Base-by-base conservation (phyloP, 768 basidiomycete species). In the Tylopilus felleus region DNA sequence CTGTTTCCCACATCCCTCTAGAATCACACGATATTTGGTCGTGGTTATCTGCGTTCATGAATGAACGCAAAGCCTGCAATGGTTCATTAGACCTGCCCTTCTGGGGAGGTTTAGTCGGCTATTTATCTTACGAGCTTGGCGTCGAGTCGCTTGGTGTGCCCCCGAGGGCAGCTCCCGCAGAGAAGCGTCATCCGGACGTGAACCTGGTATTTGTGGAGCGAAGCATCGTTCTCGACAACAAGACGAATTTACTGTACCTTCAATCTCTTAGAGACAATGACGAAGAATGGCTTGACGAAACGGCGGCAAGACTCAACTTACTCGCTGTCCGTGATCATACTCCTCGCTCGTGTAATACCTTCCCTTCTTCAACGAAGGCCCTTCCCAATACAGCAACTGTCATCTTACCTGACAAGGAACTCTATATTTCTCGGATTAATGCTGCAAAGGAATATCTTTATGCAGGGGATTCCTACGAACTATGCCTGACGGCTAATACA, bases 391-490 rank as follows among this genome's bases (percentile, higher is more conserved):
- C 58, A 43, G 68, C 71, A 27, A 61, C 63, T 16, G 71, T 88
- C 44, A 69, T 62, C n/a, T 65, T 85, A 38, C 88, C 89, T 0
- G 77, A 83, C 59, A 78, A 79, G 62, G 68, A 69, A 1, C 61
- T 66, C 2, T 97, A 98, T 70, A 80, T 86, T 28, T 70, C 79
- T 25, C 80, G 80, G 17, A 93, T 97, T 59, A 72, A 80, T 19
- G 65, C 74, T 49, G 88, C 90, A 13, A 84, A 92, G 64, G 84
- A 90, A 51, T 77, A 80, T 56, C 81, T 97, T 36, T 86, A 78
- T 55, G 77, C 85, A 28, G 95, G 95, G 4, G 89, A 97, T 65
- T 91, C 91, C 3, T 98, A 98, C 71, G 95, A 98, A 67, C 79
- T 98, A 33, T 97, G 94, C 59, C 74, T 97, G 29, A 97, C 95